Evolutionary conservation across 1,284 basidiomycete genomes (phyloP).

Genomic region (Anthracocystis panici-leucophaei): DNA sequence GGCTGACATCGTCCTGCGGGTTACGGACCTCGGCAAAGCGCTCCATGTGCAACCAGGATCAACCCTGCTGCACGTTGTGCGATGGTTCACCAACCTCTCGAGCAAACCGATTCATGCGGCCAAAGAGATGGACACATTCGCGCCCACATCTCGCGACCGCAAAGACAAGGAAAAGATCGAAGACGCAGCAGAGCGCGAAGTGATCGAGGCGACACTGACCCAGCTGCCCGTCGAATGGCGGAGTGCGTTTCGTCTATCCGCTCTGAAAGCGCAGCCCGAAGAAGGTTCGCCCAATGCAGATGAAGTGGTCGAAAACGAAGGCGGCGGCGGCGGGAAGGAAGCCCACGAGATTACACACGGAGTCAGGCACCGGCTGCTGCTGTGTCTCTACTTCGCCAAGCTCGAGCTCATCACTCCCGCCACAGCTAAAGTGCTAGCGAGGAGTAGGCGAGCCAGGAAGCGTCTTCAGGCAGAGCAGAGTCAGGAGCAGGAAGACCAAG

Average conservation of each 20-base stretch:
- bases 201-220: conserved; percentile 41
- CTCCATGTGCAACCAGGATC: conserved; percentile 44
- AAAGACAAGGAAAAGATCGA: conserved; percentile 17
- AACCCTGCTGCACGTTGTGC: conserved; percentile 41
- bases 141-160: conserved; percentile 11
- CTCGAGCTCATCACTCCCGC: conserved; percentile 34
- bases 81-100: conserved; percentile 29
- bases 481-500: conserved; percentile 1
- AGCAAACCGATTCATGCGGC: conserved; percentile 24
- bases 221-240: conserved; percentile 40
- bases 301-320: conserved; percentile 7
- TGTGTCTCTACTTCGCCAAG: conserved; percentile 46
- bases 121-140: conserved; percentile 41
- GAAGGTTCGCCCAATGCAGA: conserved; percentile 3
- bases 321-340: not conserved
- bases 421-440: conserved; percentile 15
- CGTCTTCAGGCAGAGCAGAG: conserved; percentile 17
- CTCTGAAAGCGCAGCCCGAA: not conserved
- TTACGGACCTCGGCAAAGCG: conserved; percentile 42
- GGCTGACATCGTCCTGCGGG: not conserved
- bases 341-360: conserved; percentile 23
- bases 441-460: conserved; percentile 39
- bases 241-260: conserved; percentile 44
- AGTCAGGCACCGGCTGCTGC: conserved; percentile 32
- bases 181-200: conserved; percentile 17